phyloP scores from a whole-genome alignment of 2,329 filamentous ascomycete species.

The Torrubiellomyces zombiae region DNA sequence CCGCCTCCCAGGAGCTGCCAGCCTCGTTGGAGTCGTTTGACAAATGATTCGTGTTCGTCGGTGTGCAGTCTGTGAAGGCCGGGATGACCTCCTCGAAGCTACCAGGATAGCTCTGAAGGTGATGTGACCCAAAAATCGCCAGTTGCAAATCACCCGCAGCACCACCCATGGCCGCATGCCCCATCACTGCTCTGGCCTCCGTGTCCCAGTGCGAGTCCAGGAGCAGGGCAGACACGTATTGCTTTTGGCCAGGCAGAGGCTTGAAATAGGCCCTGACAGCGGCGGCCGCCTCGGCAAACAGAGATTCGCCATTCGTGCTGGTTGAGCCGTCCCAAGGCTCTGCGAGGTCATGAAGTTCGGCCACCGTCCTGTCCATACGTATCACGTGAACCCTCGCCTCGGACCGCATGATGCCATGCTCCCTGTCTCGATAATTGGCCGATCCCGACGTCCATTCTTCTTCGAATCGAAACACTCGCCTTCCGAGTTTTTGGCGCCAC shows the following conservation, averaged over 20 bases:
- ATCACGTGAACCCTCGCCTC: slow-evolving; percentile 85
- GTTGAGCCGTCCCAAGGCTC: slow-evolving; percentile 59
- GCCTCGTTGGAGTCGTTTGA: slow-evolving; percentile 77
- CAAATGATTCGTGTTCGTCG: slow-evolving; percentile 63
- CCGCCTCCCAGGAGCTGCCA: slow-evolving; percentile 89
- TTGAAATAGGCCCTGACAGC: slow-evolving; percentile 67
- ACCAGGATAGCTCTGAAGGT: slow-evolving; percentile 77
- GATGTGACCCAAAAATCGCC: slow-evolving; percentile 84
- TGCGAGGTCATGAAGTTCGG: slow-evolving; percentile 65
- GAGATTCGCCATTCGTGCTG: slow-evolving; percentile 52
- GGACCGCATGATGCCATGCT: slow-evolving; percentile 60
- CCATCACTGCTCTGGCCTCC: slow-evolving; percentile 49
- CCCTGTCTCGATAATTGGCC: slow-evolving; percentile 57
- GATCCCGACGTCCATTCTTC: slow-evolving; percentile 87
- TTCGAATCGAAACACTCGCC: slow-evolving; percentile 77
- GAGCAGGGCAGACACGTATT: slow-evolving; percentile 74
- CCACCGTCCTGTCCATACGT: slow-evolving; percentile 65
- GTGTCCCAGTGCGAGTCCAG: slow-evolving; percentile 84
- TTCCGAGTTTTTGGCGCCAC: slow-evolving; percentile 73
- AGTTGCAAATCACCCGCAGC: slow-evolving; percentile 57
- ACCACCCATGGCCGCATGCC: slow-evolving; percentile 73
- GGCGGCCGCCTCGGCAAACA: slow-evolving; percentile 62
- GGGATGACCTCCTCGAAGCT: slow-evolving; percentile 80
- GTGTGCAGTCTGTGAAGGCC: slow-evolving; percentile 79
- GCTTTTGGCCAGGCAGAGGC: slow-evolving; percentile 58